Percentiles rank a stretch among this genome's conserved stretches.
These are phyloP conservation scores for Pseudogymnoascus sp. DNA, from an alignment of 2,329 filamentous ascomycete species.

Conservation along the genomic window DNA sequence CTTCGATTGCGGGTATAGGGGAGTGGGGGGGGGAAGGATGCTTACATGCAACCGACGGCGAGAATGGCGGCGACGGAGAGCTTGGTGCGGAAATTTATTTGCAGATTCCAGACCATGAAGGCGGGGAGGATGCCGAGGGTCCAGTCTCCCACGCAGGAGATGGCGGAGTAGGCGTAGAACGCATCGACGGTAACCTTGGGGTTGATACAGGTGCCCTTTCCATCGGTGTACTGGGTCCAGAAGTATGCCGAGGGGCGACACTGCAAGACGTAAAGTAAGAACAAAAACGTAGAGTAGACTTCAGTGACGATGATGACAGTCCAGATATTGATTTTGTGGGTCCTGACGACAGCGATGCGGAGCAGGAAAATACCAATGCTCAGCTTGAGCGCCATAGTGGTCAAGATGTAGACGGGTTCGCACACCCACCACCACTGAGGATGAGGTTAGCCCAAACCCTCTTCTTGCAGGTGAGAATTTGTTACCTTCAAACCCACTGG, in stretches of 20 bases:
- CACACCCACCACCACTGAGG: slow-evolving; percentile 31
- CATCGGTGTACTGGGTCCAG: slow-evolving; percentile 31
- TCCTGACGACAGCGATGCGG: slow-evolving; percentile 28
- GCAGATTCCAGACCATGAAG: slow-evolving; percentile 35
- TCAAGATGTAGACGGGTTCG: slow-evolving; percentile 33
- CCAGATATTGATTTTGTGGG: slow-evolving; percentile 31
- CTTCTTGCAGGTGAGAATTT: background rate
- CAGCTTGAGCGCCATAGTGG: slow-evolving; percentile 33
- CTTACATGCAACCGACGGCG: slow-evolving; percentile 34
- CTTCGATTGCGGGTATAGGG: too few species aligned
- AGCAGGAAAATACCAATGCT: slow-evolving; percentile 35
- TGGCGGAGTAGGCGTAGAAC: slow-evolving; percentile 34
- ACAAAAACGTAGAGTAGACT: slow-evolving; percentile 31
- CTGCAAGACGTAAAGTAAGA: slow-evolving; percentile 34
- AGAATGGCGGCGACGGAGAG: slow-evolving; percentile 28
- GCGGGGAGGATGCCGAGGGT: slow-evolving; percentile 34
- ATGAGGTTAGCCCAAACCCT: background rate
- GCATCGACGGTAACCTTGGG: slow-evolving; percentile 25
- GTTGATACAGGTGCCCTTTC: slow-evolving; percentile 30
- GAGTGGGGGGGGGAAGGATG: too few species aligned
- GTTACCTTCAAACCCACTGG: background rate
- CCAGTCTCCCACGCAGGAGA: slow-evolving; percentile 36
- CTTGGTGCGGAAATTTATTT: slow-evolving; percentile 35
- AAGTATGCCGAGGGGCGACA: slow-evolving; percentile 33
- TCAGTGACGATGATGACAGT: slow-evolving; percentile 27